Conservation (phyloP, 495 filamentous ascomycete species). For the Aeminium ludgeri region DNA sequence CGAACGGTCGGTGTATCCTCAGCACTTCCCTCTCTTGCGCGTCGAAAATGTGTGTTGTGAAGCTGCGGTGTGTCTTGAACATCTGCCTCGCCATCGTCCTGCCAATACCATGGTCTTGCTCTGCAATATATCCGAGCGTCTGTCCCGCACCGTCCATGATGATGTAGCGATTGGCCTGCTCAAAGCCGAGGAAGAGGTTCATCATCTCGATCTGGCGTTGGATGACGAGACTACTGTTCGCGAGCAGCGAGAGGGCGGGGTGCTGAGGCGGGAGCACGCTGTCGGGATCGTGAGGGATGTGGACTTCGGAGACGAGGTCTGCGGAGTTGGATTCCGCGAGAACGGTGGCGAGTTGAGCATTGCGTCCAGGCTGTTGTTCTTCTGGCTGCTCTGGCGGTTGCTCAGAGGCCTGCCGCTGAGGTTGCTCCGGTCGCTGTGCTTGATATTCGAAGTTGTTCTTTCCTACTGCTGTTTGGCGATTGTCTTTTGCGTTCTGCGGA, state of each 20-base stretch:
- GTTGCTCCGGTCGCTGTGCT: not conserved
- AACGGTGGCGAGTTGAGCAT: conserved; percentile 11
- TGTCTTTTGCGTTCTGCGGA: not conserved
- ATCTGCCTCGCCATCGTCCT: conserved; percentile 43
- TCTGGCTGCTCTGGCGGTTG: not conserved
- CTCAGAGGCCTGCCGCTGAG: not conserved
- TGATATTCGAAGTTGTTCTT: not conserved
- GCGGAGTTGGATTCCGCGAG: conserved; percentile 10
- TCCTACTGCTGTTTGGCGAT: not conserved
- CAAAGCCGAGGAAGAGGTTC: conserved; percentile 56
- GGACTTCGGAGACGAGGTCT: conserved; percentile 26
- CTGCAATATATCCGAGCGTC: conserved; percentile 53
- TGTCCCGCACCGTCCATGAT: conserved; percentile 55
- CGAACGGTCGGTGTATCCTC: conserved; percentile 52
- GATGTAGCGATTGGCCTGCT: conserved; percentile 57
- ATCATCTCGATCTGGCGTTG: conserved; percentile 53
- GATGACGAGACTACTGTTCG: conserved; percentile 47
- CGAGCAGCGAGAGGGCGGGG: conserved; percentile 40
- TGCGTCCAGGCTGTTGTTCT: conserved; percentile 10
- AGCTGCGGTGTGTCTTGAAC: conserved; percentile 49
- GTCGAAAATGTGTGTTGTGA: conserved; percentile 57
- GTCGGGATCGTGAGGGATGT: conserved; percentile 46
- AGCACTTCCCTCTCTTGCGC: conserved; percentile 46
- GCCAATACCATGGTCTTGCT: conserved; percentile 45
- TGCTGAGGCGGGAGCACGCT: conserved; percentile 44